Base-by-base conservation (phyloP, 768 basidiomycete species). In the Amanita fuliginea region DNA sequence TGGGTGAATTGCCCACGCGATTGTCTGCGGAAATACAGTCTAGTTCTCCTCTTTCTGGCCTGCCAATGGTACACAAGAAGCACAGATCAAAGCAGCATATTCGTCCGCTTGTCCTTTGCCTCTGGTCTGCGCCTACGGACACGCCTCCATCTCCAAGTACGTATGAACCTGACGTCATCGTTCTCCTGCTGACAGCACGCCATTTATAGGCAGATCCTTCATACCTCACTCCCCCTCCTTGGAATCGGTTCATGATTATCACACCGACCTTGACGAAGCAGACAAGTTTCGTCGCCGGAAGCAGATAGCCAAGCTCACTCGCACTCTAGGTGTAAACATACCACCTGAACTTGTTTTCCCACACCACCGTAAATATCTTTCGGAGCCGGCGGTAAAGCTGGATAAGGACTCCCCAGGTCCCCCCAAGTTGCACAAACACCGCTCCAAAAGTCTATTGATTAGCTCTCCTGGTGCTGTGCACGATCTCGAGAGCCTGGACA, bases 241-340 rank as follows among this genome's bases (percentile, higher is more conserved):
- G 18, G 39, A 40, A 22, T 22, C 18, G 2, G 3, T 19, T 40
- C 19, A 22, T 18, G 39, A 43, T n/a, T n/a, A n/a, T 3, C 10
- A 26, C n/a, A 28, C 16, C 26, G n/a, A n/a, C 26, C 26, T 28
- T 6, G 42, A 9, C 18, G 42, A 43, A 1, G 26, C n/a, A 16
- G 42, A 43, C 22, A 43, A 43, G 24, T n/a, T 32, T n/a, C 69
- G 64, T 44, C 67, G 59, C 41, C 67, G 59, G 19, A 60, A 51
- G 39, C 59, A 69, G 41, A 67, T 78, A 61, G 74, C 71, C 14
- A 76, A 76, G 60, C 71, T 78, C 26, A 59, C 64, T 1, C 71
- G 74, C 13, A 74, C 74, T 30, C 66, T 78, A 5, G 77, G 77
- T 35, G 77, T 76, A 58, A 68, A 67, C 44, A 61, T 78, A 14